Conservation (phyloP, 208 protist genomes). For the Trypanosoma rangeli region DNA sequence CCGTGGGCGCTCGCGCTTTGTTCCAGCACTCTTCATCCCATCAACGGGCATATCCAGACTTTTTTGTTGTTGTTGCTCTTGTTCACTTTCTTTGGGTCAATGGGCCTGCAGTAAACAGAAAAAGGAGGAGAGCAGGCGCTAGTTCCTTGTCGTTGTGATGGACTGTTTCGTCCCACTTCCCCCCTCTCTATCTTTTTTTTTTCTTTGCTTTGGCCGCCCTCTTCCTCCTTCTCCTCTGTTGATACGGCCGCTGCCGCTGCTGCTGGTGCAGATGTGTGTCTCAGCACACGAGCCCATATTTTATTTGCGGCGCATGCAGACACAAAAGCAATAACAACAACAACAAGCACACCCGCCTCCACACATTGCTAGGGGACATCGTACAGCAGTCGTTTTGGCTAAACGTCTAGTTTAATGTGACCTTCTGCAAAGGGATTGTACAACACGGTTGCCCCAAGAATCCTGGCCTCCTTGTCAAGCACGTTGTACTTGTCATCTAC, state of each 20-base stretch:
- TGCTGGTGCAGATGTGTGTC: background rate
- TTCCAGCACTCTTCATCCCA: background rate
- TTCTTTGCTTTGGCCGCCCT: background rate
- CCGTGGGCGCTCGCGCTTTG: constrained; percentile 25
- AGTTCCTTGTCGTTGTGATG: background rate
- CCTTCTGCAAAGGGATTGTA: constrained; percentile 89
- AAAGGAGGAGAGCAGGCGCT: background rate
- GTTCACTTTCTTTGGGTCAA: background rate
- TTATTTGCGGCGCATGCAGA: background rate
- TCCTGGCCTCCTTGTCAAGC: constrained; percentile 36
- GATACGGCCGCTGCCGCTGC: background rate
- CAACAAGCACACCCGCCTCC: background rate
- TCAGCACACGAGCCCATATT: background rate
- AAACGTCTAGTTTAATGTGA: constrained; percentile 29
- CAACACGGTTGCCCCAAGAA: constrained; percentile 54
- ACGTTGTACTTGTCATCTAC: constrained; percentile 71
- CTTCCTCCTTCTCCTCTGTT: background rate
- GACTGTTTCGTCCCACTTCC: background rate
- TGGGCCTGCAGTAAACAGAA: background rate
- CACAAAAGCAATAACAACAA: constrained; percentile 3
- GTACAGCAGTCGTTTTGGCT: background rate
- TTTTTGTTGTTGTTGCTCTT: background rate
- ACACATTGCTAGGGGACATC: too few relatives aligned
- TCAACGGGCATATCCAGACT: constrained; percentile 9
- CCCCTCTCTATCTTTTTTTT: background rate